Evolutionary conservation across 352 stramenopile genomes (phyloP), one percentile per base, ranked within the genome.

Genomic region (Phytophthora pisi): DNA sequence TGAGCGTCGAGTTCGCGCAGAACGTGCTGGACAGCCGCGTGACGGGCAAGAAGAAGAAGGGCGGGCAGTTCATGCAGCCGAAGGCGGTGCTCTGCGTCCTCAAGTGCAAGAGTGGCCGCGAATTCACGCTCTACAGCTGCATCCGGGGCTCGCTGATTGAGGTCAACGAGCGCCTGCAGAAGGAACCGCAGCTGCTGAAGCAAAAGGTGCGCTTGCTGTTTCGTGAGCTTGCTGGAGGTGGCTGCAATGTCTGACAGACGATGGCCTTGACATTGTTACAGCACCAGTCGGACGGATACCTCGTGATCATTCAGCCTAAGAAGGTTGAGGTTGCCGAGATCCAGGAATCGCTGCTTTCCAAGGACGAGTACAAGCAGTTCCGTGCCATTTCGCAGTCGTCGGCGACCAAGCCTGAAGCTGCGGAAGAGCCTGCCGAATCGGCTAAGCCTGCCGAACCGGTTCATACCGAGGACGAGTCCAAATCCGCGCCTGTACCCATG

Each of bases 11-110:
- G 66, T 96, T 93, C 61, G 70, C 82, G 28, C 60, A 61, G 31
- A 83, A 77, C 57, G 72, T 96, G 52, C 54, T 91, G 15, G 82
- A 91, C 11, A 93, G 75, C 72, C 81, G 77, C 26, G 88, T 96
- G 57, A 84, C 69, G 11, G 88, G 88, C 55, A 96, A 96, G 84
- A 96, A 96, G 77, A 96, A 96, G 70, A 93, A 92, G 40, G 88
- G 88, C 51, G 88, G 88, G 4, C 76, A 79, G 36, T 96, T 92
- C 51, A 64, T 94, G 57, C 62, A 87, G 51, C 83, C 86, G 11
- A 69, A 88, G 34, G 90, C 83, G 13, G 81, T 89, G 38, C 51
- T 96, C 4, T 89, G 80, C 59, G 74, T 85, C 58, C 61, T 96
- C 43, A 83, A 79, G 65, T 91, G 83, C 70, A 75, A 82, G 31